A percentile compares a stretch with the other conserved stretches of the same genome.
Evolutionary conservation across 2,329 filamentous ascomycete species (phyloP).

Genomic region (Aspergillus carbonarius): DNA sequence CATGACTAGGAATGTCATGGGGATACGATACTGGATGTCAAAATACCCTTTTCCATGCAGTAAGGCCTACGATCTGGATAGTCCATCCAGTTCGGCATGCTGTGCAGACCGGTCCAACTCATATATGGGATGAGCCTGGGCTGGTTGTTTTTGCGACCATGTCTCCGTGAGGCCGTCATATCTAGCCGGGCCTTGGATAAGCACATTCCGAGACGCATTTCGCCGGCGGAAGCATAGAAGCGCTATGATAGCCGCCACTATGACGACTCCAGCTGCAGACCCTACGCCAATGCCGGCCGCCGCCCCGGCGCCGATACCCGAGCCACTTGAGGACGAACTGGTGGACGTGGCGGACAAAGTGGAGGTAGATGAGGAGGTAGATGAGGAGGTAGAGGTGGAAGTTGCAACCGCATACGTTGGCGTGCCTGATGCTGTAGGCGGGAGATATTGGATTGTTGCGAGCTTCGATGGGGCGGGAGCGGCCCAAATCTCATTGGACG

Average conservation of each 20-base stretch:
- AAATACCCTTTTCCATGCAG: background rate
- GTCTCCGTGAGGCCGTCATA: background rate
- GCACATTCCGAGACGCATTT: background rate
- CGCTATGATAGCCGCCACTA: background rate
- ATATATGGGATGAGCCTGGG: background rate
- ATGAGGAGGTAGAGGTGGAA: background rate
- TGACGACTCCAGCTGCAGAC: background rate
- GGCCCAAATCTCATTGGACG: constrained; percentile 5
- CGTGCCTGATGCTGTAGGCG: background rate
- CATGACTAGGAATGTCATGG: too few species aligned
- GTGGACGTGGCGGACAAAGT: background rate
- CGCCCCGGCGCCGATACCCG: background rate
- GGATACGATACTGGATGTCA: too few species aligned
- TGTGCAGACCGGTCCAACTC: background rate
- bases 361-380: background rate
- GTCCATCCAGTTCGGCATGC: background rate
- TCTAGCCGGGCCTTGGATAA: background rate
- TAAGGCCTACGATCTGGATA: background rate
- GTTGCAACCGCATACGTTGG: constrained; percentile 5
- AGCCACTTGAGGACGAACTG: background rate
- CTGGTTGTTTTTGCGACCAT: background rate
- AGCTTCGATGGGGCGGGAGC: constrained; percentile 7
- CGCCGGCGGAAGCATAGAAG: constrained; percentile 1
- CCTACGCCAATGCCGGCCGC: constrained; percentile 10
- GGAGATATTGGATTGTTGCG: constrained; percentile 10